A percentile compares a stretch with the other conserved stretches of the same genome.
Evolutionary conservation across 345 rosid genomes (phyloP).

Genomic region (Populus euphratica): DNA sequence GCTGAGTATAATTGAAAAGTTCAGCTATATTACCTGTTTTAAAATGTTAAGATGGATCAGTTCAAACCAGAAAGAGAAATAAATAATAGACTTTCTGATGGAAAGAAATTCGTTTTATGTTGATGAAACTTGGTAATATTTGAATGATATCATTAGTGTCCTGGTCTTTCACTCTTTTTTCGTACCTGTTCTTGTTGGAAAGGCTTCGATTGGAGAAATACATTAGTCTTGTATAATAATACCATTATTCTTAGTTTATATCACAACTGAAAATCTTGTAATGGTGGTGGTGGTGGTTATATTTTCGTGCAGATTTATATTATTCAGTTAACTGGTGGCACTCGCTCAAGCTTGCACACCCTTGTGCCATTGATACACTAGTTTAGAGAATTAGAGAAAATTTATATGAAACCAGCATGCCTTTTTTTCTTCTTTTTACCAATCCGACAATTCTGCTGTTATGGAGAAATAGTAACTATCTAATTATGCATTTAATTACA

Average conservation of each 20-base stretch:
- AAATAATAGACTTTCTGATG: background rate
- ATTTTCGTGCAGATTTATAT: background rate
- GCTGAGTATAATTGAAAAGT: background rate
- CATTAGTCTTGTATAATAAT: background rate
- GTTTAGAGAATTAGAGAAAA: background rate
- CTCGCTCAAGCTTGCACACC: too few relatives aligned
- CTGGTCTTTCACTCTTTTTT: background rate
- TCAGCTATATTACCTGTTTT: background rate
- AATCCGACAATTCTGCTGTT: constrained; percentile 1
- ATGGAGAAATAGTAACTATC: background rate
- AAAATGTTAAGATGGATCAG: background rate
- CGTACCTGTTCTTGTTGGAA: background rate
- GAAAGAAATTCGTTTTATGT: background rate
- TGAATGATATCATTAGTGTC: background rate
- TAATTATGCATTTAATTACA: background rate
- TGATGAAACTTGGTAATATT: background rate
- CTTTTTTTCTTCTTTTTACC: background rate
- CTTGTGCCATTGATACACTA: background rate
- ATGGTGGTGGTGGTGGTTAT: background rate
- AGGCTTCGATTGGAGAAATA: background rate
- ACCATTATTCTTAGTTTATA: background rate
- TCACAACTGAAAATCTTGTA: background rate
- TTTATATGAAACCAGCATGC: background rate
- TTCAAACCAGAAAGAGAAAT: background rate
- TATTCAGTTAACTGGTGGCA: too few relatives aligned